Base-by-base conservation (phyloP, 805 yeast species). In the Candida boidinii region DNA sequence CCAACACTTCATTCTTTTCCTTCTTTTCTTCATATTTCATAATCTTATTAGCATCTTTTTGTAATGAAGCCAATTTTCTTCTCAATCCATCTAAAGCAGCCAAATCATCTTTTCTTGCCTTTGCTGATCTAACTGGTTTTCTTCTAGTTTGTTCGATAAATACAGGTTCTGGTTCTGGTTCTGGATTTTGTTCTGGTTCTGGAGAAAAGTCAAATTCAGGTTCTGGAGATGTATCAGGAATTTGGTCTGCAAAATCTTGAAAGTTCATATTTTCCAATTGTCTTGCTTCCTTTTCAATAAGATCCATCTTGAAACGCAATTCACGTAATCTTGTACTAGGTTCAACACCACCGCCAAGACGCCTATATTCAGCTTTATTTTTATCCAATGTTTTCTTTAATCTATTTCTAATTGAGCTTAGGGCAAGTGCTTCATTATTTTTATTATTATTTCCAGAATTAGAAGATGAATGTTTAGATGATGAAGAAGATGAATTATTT, bases 241-340 rank as follows among this genome's bases (percentile, higher is more conserved):
- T 36, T 21, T 36, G 37, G 10, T 37, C 42, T n/a, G 36, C 27
- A 14, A 46, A 42, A 11, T 76, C 83, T 18, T 72, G 79, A 46
- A 85, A 87, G 43, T 86, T 92, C 15, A 83, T 80, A 72, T 76
- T 79, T 52, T 90, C 96, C 37, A 90, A 65, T 61, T 85, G 83
- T 30, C 73, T 70, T 50, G 84, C 95, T 61, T 84, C 83, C 30
- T 73, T 70, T 50, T 84, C 95, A 33, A 88, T 66, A 41, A 74
- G 79, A 38, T 83, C 94, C 95, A 86, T 86, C 50, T 79, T 72
- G 45, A 79, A 84, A 35, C 95, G 66, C 45, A 88, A 64, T 28
- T 74, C 78, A 39, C 92, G 68, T 32, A 87, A 58, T 42, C 90
- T 64, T 3, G 81, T 70, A 45, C 81, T 80, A 4, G 95, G 94